A percentile compares a stretch with the other conserved stretches of the same genome.
phyloP scores from a whole-genome alignment of 139 green algal genomes.

The Chlamydomonas sp. region DNA sequence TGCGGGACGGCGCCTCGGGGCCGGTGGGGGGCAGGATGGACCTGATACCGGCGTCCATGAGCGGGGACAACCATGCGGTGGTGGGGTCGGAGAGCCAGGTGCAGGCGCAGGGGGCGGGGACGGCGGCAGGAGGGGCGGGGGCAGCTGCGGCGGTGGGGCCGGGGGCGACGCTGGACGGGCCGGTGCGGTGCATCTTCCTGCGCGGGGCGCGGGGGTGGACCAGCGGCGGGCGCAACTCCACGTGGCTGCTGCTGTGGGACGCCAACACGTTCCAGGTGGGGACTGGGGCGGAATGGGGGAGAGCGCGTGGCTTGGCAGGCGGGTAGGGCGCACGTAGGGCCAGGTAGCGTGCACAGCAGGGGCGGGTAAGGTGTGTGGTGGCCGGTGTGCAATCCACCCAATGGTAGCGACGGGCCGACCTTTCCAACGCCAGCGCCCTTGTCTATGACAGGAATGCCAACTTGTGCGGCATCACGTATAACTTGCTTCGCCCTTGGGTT shows the following conservation, averaged over 20 bases:
- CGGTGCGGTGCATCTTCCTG: constrained; percentile 49
- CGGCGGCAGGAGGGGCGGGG: not conserved
- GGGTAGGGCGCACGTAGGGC: not conserved
- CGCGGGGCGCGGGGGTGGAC: constrained; percentile 50
- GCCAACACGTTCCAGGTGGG: constrained; percentile 39
- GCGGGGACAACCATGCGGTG: not conserved
- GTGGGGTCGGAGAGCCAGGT: not conserved
- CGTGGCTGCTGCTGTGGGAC: constrained; percentile 60
- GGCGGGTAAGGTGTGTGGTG: too few relatives aligned
- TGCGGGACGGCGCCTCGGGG: not conserved
- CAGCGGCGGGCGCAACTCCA: constrained; percentile 33
- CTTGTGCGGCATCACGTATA: too few relatives aligned
- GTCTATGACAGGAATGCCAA: too few relatives aligned
- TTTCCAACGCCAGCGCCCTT: too few relatives aligned
- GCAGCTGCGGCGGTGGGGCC: not conserved
- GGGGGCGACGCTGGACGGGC: constrained; percentile 24
- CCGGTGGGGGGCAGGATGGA: constrained; percentile 3
- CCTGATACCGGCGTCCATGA: not conserved
- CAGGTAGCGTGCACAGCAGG: too few relatives aligned
- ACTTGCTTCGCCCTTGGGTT: too few relatives aligned
- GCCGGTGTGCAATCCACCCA: too few relatives aligned
- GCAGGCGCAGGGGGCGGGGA: not conserved
- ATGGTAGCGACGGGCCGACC: too few relatives aligned
- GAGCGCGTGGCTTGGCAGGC: not conserved
- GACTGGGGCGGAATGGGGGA: not conserved